Evolutionary conservation across 331 rosid genomes (phyloP).

Genomic region (Malus hybrid): DNA sequence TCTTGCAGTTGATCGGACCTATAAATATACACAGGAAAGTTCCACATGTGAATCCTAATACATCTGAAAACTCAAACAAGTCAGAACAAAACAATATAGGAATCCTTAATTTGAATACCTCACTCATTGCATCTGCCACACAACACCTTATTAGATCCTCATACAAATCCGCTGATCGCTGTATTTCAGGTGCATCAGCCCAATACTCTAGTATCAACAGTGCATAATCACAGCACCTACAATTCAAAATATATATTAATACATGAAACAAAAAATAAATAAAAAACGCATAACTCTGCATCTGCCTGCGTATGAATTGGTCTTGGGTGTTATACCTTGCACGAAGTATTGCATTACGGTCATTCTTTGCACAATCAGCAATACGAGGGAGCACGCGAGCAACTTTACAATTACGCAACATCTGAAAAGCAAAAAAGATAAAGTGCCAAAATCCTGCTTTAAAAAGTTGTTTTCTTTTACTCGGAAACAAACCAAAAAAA

Average conservation of each 20-base stretch:
- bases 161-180: conserved; percentile 78
- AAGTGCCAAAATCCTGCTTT: conserved; percentile 7
- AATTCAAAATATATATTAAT: conserved; percentile 9
- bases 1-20: conserved; percentile 96
- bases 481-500: too few relatives aligned
- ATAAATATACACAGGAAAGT: conserved; percentile 21
- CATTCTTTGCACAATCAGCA: conserved; percentile 88
- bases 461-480: not conserved
- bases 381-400: conserved; percentile 90
- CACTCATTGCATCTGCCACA: conserved; percentile 98
- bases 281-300: not conserved
- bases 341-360: conserved; percentile 89
- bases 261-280: conserved; percentile 10
- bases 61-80: not conserved
- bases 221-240: conserved; percentile 98
- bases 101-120: conserved; percentile 46
- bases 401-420: conserved; percentile 97
- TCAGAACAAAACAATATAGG: not conserved
- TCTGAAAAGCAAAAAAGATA: conserved; percentile 39
- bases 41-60: not conserved
- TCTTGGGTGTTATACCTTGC: conserved; percentile 55
- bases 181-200: conserved; percentile 99
- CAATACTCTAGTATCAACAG: conserved; percentile 84
- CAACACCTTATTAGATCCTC: conserved; percentile 91
- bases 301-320: not conserved